Conservation (phyloP, 2,329 filamentous ascomycete species). For the Zasmidium cellare region DNA sequence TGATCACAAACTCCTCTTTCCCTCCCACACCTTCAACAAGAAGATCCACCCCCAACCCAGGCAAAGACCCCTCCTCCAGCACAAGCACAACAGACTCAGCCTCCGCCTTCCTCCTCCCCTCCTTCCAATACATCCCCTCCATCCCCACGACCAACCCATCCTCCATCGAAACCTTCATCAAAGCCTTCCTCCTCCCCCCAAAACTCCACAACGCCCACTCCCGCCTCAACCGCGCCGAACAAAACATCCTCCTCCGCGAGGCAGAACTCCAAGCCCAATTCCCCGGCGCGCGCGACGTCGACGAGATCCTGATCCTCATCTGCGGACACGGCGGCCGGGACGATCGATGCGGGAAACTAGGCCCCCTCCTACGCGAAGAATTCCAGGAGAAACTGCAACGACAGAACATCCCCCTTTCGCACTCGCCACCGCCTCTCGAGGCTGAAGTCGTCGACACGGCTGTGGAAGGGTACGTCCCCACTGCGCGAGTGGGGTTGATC, state of each 20-base stretch:
- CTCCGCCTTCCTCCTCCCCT: conserved; percentile 76
- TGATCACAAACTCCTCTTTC: conserved; percentile 76
- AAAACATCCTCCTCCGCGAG: conserved; percentile 47
- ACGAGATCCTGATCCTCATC: conserved; percentile 75
- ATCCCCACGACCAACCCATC: conserved; percentile 60
- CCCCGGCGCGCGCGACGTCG: conserved; percentile 59
- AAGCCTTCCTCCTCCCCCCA: conserved; percentile 65
- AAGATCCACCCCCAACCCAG: conserved; percentile 20
- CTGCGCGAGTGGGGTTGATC: conserved; percentile 67
- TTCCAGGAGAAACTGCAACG: conserved; percentile 63
- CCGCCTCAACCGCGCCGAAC: conserved; percentile 54
- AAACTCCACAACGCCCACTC: conserved; percentile 64
- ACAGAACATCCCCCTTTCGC: conserved; percentile 51
- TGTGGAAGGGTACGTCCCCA: conserved; percentile 28
- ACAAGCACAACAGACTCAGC: conserved; percentile 37
- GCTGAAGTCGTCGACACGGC: conserved; percentile 36
- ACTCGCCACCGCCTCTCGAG: conserved; percentile 42
- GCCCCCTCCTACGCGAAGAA: conserved; percentile 68
- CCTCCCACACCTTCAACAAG: conserved; percentile 45
- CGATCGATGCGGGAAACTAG: conserved; percentile 76
- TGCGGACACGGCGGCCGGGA: conserved; percentile 87
- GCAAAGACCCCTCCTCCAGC: conserved; percentile 28
- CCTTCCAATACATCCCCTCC: conserved; percentile 76
- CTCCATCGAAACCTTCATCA: conserved; percentile 58
- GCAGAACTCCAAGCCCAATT: conserved; percentile 50